Evolutionary conservation across 352 stramenopile species (phyloP), one percentile per base, ranked within the genome.

Genomic region (Phytophthora pluvialis): DNA sequence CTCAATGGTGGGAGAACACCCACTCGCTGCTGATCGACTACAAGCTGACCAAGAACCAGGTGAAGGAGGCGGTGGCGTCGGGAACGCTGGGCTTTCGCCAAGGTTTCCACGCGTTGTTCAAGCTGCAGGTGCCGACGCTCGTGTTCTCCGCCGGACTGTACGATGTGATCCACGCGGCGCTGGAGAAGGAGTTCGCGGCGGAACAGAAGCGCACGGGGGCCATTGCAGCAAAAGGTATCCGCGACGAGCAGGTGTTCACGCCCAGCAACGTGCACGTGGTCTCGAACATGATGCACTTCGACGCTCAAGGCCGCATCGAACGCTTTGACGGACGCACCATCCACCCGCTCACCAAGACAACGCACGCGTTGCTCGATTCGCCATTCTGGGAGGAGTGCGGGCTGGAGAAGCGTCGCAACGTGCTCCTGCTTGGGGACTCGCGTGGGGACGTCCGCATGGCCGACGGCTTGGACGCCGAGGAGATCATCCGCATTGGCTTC

Each of bases 271-370:
- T 92, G 12, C 83, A 90, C 46, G 79, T 92, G 11, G 77, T 93
- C 33, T 88, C 80, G 43, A 91, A 91, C 69, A 86, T 93, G 75
- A 93, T 93, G 83, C 55, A 67, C 12, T 91, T 91, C 50, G 70
- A 86, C 43, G 64, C 73, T 13, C 32, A 70, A 2, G 84, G 78
- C 1, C 33, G 60, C 2, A 70, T 88, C 48, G 57, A 77, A 43
- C 74, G 69, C 38, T 90, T 93, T 59, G 53, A 89, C 13, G 84
- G 81, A 35, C 70, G 67, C 50, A 31, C 86, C 12, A 93, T 93
- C 59, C 81, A 93, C 54, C 85, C 77, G 40, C 72, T 89, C 32
- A 93, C 89, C 77, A 93, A 93, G 70, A 93, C 88, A 43, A 77
- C 81, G 10, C 75, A 70, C 18, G 80, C 89, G 29, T 16, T 91